Base-by-base conservation (phyloP, 1,284 basidiomycete species). In the Erythrobasidium hasegawianum region DNA sequence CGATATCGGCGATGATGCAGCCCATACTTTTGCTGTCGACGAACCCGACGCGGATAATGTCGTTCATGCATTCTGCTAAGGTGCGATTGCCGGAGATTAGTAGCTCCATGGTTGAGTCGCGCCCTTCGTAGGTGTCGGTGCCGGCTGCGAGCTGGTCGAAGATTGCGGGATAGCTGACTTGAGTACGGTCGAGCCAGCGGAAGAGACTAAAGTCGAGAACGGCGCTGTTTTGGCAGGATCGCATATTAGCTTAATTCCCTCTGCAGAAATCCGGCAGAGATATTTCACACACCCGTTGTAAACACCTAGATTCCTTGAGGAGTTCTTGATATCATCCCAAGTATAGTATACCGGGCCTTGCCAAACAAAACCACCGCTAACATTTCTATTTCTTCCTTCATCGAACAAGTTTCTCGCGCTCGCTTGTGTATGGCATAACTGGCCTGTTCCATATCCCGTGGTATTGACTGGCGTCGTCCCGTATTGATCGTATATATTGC, bases 1-100 rank as follows among this genome's bases (percentile, higher is more conserved):
- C 93, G 69, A 97, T 87, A 69, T 89, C 83, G 22, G 95, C 97
- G 1, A 94, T 93, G 67, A 98, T 89, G 75, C 95, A 99, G 33
- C 95, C 95, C 70, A 97, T 93, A 64, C 87, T 88, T 73, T 87
- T 87, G 55, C 89, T 91, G 79, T 97, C 95, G 75, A 98, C 87
- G 79, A 89, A 97, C 11, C 94, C 96, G 70, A 97, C 86, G 14
- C 86, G 87, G 69, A 89, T 80, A 71, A 91, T 82, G 77, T 97
- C 90, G 74, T 88, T 82, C 58, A 98, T 81, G 79, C 96, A 99
- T 71, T 85, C 83, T 7, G 86, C 91, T 40, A 92, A 76, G 5
- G 82, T 74, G 54, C 76, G 75, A 53, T 74, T 83, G 79, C 76
- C 87, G 81, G 65, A 84, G 83, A 55, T 84, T 83, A 71, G 89